These are phyloP conservation scores for Rhynchosporium secalis DNA, from an alignment of 2,329 filamentous ascomycete genomes.

Conservation along the genomic window DNA sequence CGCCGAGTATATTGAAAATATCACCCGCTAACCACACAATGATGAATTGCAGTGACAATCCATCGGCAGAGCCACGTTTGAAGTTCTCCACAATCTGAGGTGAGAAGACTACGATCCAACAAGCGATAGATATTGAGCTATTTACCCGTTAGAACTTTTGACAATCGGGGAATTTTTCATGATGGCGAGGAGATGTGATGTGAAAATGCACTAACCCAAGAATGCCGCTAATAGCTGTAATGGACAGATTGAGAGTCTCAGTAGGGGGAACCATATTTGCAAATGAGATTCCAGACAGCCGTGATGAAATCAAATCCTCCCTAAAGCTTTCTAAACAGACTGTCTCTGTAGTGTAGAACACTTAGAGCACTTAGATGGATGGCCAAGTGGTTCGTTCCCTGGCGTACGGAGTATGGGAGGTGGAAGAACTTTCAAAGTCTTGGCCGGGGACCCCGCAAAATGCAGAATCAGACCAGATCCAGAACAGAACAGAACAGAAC, in stretches of 20 bases:
- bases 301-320: too few species aligned
- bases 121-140: constrained; percentile 93
- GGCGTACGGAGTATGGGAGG: not conserved
- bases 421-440: not conserved
- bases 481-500: not conserved
- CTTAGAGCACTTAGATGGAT: not conserved
- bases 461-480: not conserved
- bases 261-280: constrained; percentile 48
- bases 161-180: not conserved
- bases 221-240: constrained; percentile 90
- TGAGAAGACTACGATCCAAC: constrained; percentile 94
- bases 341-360: too few species aligned
- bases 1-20: constrained; percentile 95
- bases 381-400: not conserved
- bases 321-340: too few species aligned
- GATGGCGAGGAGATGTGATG: too few species aligned
- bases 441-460: constrained; percentile 11
- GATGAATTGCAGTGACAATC: constrained; percentile 87
- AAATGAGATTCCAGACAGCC: not conserved
- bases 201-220: constrained; percentile 61
- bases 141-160: constrained; percentile 19
- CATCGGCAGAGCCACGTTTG: constrained; percentile 78
- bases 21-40: constrained; percentile 91
- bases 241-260: constrained; percentile 67
- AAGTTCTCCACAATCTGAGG: constrained; percentile 98